These are phyloP conservation scores for Limnomonas spitsbergensis DNA, from an alignment of 139 green algal genomes.

Conservation along the genomic window DNA sequence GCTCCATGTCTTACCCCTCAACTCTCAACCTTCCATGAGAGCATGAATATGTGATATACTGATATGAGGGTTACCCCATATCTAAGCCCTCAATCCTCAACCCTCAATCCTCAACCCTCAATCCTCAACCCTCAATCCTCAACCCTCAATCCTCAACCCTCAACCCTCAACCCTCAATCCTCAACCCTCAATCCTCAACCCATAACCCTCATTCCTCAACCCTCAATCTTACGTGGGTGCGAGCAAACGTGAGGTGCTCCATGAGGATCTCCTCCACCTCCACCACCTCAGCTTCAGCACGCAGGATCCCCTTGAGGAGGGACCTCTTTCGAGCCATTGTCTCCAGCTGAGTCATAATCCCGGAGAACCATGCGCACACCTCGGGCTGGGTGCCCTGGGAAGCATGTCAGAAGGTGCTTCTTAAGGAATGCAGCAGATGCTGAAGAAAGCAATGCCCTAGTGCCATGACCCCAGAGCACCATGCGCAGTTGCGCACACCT, in stretches of 20 bases:
- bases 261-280: too few relatives aligned
- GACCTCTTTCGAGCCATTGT: background rate
- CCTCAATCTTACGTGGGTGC: background rate
- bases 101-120: too few relatives aligned
- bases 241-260: background rate
- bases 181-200: too few relatives aligned
- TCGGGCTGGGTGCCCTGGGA: background rate
- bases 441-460: background rate
- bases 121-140: too few relatives aligned
- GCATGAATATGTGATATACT: background rate
- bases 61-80: background rate
- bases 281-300: background rate
- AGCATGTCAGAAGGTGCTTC: background rate
- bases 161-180: too few relatives aligned
- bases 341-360: background rate
- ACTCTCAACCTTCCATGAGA: background rate
- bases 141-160: too few relatives aligned
- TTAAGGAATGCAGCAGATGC: too few relatives aligned
- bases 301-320: background rate
- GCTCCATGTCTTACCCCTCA: too few relatives aligned
- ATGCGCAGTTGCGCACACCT: background rate
- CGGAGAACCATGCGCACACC: background rate
- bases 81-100: too few relatives aligned
- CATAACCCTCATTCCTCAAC: too few relatives aligned
- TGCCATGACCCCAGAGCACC: background rate